These are phyloP conservation scores for Hypoxylon trugodes DNA, from an alignment of 495 filamentous ascomycete genomes.

Conservation along the genomic window DNA sequence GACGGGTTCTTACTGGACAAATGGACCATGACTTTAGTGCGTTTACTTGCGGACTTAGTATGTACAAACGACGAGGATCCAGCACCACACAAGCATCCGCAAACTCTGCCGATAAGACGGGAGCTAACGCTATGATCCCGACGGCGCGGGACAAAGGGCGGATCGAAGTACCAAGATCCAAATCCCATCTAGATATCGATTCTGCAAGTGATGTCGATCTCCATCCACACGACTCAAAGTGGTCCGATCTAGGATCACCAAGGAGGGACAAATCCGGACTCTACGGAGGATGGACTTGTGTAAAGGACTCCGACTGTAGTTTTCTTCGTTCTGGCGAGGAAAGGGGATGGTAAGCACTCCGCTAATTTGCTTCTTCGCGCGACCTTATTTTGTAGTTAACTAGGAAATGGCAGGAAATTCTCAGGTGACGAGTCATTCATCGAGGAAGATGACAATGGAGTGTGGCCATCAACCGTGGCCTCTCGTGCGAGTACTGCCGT, in stretches of 20 bases:
- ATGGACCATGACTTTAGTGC: conserved; percentile 81
- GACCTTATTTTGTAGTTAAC: conserved; percentile 24
- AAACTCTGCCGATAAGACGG: not conserved
- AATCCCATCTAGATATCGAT: conserved; percentile 30
- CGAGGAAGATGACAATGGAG: conserved; percentile 33
- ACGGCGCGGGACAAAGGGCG: conserved; percentile 34
- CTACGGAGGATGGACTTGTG: conserved; percentile 81
- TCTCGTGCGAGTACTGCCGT: conserved; percentile 2
- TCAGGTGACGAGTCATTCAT: conserved; percentile 77
- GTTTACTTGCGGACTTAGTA: conserved; percentile 84
- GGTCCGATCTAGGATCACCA: conserved; percentile 52
- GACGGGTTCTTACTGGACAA: conserved; percentile 77
- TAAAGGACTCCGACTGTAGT: conserved; percentile 81
- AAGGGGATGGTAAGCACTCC: conserved; percentile 78
- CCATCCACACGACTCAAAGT: conserved; percentile 41
- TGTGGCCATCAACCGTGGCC: conserved; percentile 21
- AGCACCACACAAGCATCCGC: not conserved
- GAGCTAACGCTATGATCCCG: not conserved
- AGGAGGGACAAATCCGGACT: conserved; percentile 76
- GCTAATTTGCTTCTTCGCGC: conserved; percentile 23
- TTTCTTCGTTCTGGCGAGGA: conserved; percentile 83
- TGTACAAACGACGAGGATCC: conserved; percentile 47
- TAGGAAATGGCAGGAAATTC: conserved; percentile 67
- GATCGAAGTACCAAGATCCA: conserved; percentile 36
- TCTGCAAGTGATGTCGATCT: conserved; percentile 47